Percentiles rank a stretch among this genome's conserved stretches.
phyloP scores from a whole-genome alignment of 495 filamentous ascomycete species.

The Chlorociboria aeruginascens region DNA sequence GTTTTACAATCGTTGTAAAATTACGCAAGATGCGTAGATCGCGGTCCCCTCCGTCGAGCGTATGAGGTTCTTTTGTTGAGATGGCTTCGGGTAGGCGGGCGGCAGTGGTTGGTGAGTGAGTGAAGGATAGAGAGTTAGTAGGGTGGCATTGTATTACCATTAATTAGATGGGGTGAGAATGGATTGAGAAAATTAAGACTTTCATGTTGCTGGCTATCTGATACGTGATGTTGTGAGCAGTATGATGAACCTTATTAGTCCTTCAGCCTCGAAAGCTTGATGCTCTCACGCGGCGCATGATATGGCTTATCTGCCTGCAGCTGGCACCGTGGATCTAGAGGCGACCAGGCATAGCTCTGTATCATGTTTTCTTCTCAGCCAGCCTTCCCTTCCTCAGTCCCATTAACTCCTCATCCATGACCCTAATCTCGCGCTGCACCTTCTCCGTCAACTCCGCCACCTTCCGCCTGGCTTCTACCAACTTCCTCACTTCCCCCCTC shows the following conservation, averaged over 20 bases:
- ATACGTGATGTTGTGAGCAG: too few species aligned
- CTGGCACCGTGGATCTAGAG: too few species aligned
- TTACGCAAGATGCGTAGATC: too few species aligned
- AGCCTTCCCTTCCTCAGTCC: slow-evolving; percentile 26
- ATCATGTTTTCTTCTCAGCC: too few species aligned
- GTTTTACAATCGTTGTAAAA: too few species aligned
- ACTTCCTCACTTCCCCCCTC: slow-evolving; percentile 55
- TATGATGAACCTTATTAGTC: too few species aligned
- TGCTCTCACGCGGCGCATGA: too few species aligned
- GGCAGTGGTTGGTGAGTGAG: background rate
- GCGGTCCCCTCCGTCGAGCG: background rate
- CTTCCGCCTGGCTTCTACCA: slow-evolving; percentile 58
- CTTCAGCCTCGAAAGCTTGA: too few species aligned
- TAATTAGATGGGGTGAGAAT: background rate
- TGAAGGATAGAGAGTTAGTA: background rate
- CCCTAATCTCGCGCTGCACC: slow-evolving; percentile 50
- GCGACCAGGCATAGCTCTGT: too few species aligned
- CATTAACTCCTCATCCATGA: slow-evolving; percentile 40
- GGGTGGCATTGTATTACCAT: background rate
- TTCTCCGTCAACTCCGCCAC: slow-evolving; percentile 52
- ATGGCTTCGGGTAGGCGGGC: background rate
- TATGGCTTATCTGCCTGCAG: too few species aligned
- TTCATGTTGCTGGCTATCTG: too few species aligned
- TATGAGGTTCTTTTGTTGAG: background rate
- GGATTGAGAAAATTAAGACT: background rate